Evolutionary conservation across 768 basidiomycete species (phyloP).

Genomic region (Leccinellum albellum): DNA sequence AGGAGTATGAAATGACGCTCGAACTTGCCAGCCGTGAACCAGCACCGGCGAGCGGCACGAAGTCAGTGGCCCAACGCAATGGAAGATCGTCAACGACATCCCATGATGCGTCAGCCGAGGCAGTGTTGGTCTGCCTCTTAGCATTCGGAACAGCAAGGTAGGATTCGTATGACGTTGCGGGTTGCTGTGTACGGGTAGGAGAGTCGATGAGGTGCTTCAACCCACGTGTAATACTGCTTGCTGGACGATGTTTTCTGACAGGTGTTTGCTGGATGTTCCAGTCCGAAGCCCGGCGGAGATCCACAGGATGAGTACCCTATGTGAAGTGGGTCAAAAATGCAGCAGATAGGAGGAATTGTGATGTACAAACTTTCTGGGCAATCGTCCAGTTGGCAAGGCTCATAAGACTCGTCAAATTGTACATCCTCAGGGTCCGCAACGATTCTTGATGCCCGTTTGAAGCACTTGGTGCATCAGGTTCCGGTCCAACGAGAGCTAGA

Average conservation of each 20-base stretch:
- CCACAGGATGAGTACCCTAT: slow-evolving; percentile 59
- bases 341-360: neutral
- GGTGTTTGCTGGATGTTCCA: slow-evolving; percentile 49
- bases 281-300: slow-evolving; percentile 49
- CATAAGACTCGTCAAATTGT: slow-evolving; percentile 70
- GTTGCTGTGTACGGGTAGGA: slow-evolving; percentile 29
- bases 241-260: slow-evolving; percentile 46
- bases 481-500: slow-evolving; percentile 68
- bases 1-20: slow-evolving; percentile 61
- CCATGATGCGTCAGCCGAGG: slow-evolving; percentile 55
- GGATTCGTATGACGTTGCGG: slow-evolving; percentile 24
- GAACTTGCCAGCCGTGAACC: slow-evolving; percentile 59
- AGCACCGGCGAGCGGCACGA: slow-evolving; percentile 66
- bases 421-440: slow-evolving; percentile 67
- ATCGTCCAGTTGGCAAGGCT: slow-evolving; percentile 75
- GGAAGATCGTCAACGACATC: slow-evolving; percentile 73
- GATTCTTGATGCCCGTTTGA: slow-evolving; percentile 51
- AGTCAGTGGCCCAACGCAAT: slow-evolving; percentile 84
- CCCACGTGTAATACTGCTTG: slow-evolving; percentile 58
- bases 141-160: slow-evolving; percentile 30
- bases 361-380: slow-evolving; percentile 53
- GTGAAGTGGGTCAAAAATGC: slow-evolving; percentile 3
- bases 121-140: slow-evolving; percentile 23
- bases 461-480: slow-evolving; percentile 40
- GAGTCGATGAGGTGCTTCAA: slow-evolving; percentile 54